Base-by-base conservation (phyloP, 2,329 filamentous ascomycete species). In the Falciphora oryzae region DNA sequence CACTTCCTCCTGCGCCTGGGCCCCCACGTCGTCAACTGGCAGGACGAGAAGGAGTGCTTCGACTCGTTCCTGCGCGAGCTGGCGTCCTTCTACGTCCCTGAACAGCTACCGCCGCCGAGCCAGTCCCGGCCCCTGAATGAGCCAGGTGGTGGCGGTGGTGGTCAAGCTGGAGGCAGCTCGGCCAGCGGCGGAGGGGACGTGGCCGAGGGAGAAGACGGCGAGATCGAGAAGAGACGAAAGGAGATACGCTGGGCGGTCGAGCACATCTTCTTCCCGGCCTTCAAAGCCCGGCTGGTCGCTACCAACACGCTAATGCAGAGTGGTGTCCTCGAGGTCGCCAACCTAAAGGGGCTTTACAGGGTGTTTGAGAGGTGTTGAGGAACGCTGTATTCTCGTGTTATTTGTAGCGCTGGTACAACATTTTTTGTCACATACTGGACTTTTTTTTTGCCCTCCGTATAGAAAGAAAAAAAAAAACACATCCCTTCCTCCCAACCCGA, bases 331-430 rank as follows among this genome's bases (percentile, higher is more conserved):
- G 94, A 99, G 76, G 87, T 97, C 61, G 94, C 95, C 2, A 92
- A 96, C 77, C 76, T 98, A 66, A 98, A 97, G 76, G 93, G 93
- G 0, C 74, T 99, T 65, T 99, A 99, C 76, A 82, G 91, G 59
- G 93, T 98, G 3, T 99, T 99, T 81, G 95, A 99, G 78, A 81
- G 95, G 64, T 98, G 95, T 75, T 98, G 57, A 38, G 50, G 38
- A 32, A 57, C 35, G 38, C 16, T 2, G 22, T 29, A 44, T 22
- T 44, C 38, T 16, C 38, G 13, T 22, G 3, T 22, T 22, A 22
- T 60, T 35, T 60, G 4, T 29, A 8, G 10, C 59, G 27, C 31
- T 57, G 25, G 16, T 32, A 57, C 60, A 38, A 56, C n/a, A 62
- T 56, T 66, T 62, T 62, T 53, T 59, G 63, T 65, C 61, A 73